phyloP scores from a whole-genome alignment of 352 stramenopile genomes.

The Globisporangium lucens region DNA sequence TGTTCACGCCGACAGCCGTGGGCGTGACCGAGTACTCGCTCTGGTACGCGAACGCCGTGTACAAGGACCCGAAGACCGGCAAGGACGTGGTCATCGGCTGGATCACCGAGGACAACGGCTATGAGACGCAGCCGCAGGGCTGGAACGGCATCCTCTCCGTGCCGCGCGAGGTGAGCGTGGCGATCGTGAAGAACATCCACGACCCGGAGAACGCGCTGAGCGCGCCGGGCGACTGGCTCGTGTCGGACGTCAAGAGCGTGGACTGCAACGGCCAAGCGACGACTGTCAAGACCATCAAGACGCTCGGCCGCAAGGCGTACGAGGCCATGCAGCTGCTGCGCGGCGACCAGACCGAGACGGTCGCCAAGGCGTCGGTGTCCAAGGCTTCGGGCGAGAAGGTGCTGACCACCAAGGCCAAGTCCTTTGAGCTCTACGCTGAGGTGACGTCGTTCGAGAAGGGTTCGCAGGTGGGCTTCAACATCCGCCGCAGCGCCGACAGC shows the following conservation, averaged over 20 bases:
- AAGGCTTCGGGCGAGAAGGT: constrained; percentile 19
- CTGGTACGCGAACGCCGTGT: constrained; percentile 71
- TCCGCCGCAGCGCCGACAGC: constrained; percentile 38
- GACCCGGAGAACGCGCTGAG: constrained; percentile 45
- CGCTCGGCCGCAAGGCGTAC: constrained; percentile 43
- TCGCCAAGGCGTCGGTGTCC: constrained; percentile 29
- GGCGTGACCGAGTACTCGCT: constrained; percentile 57
- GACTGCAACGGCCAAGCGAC: constrained; percentile 21
- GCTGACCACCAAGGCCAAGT: constrained; percentile 16
- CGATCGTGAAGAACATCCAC: constrained; percentile 47
- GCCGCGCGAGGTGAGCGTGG: constrained; percentile 48
- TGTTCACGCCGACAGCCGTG: constrained; percentile 57
- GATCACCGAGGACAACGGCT: constrained; percentile 61
- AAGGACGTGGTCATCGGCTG: constrained; percentile 62
- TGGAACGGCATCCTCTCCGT: constrained; percentile 68
- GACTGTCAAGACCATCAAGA: constrained; percentile 65
- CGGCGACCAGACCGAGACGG: constrained; percentile 34
- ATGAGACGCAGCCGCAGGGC: constrained; percentile 49
- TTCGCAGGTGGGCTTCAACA: constrained; percentile 52
- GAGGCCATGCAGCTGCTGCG: constrained; percentile 47
- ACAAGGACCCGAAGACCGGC: constrained; percentile 50
- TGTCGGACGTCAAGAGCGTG: constrained; percentile 35
- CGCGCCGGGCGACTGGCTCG: constrained; percentile 55
- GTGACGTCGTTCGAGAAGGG: constrained; percentile 55
- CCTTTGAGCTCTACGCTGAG: constrained; percentile 34